Evolutionary conservation across 78 protist species (phyloP).

Genomic region (Planoprotostelium fungivorum): DNA sequence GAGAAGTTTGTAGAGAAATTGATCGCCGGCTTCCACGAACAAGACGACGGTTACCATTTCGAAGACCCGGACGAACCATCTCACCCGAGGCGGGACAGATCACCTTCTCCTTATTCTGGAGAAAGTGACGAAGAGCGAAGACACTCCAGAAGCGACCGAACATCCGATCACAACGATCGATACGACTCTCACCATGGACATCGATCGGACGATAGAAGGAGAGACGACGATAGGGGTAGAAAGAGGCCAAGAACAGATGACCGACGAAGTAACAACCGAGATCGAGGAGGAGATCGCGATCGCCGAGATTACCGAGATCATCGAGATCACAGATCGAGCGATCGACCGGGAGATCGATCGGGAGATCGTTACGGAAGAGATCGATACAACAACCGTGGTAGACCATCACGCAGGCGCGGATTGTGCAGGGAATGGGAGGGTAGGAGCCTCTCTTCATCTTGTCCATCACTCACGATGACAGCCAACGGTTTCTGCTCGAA

Average conservation of each 20-base stretch:
- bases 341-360: no score
- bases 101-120: not conserved
- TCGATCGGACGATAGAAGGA: no score
- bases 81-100: not conserved
- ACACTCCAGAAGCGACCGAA: not conserved
- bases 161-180: not conserved
- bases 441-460: not conserved
- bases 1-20: not conserved
- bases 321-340: not conserved
- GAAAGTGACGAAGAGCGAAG: not conserved
- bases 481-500: not conserved
- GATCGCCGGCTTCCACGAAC: not conserved
- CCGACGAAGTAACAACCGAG: not conserved
- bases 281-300: no score
- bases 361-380: no score
- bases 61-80: not conserved
- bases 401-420: not conserved
- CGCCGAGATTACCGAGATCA: not conserved
- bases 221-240: not conserved
- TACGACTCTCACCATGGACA: not conserved
- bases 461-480: not conserved
- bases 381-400: constrained; percentile 1
- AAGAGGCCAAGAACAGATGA: not conserved
- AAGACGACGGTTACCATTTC: not conserved
- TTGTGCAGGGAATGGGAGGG: not conserved